Conservation (phyloP, 2,329 filamentous ascomycete genomes). For the Corinectria fuckeliana region DNA sequence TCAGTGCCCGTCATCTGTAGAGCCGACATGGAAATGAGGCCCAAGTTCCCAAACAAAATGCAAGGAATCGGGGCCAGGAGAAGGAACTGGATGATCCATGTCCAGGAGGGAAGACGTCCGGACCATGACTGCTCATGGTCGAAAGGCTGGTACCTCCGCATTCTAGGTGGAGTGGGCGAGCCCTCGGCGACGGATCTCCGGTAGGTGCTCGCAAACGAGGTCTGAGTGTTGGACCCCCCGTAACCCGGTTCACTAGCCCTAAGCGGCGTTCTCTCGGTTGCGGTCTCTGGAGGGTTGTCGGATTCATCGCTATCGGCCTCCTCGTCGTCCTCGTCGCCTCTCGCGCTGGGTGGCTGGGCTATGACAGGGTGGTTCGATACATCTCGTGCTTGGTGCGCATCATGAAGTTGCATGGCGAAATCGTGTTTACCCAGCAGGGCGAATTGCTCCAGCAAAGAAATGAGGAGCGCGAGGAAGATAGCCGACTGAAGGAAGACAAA, state of each 20-base stretch:
- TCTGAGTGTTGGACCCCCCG: slow-evolving; percentile 47
- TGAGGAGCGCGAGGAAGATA: slow-evolving; percentile 74
- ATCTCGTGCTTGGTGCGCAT: slow-evolving; percentile 54
- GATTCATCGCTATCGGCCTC: slow-evolving; percentile 33
- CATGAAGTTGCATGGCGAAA: slow-evolving; percentile 67
- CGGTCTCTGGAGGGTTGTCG: slow-evolving; percentile 38
- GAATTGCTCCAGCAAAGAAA: slow-evolving; percentile 83
- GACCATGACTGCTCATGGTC: slow-evolving; percentile 88
- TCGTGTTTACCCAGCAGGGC: slow-evolving; percentile 73
- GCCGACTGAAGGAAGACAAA: slow-evolving; percentile 81
- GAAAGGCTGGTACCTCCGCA: slow-evolving; percentile 53
- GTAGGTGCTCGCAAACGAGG: slow-evolving; percentile 63
- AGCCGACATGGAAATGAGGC: slow-evolving; percentile 73
- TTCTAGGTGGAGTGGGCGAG: slow-evolving; percentile 28
- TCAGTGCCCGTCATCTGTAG: slow-evolving; percentile 84
- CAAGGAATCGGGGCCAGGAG: slow-evolving; percentile 79
- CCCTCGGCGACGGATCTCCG: slow-evolving; percentile 53
- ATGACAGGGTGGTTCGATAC: slow-evolving; percentile 37
- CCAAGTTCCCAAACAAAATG: slow-evolving; percentile 78
- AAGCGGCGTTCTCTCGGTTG: slow-evolving; percentile 64
- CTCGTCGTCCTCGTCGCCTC: slow-evolving; percentile 18
- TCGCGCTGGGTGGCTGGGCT: slow-evolving; percentile 10
- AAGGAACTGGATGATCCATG: slow-evolving; percentile 87
- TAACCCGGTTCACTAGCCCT: slow-evolving; percentile 44
- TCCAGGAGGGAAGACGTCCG: slow-evolving; percentile 76